Conservation (phyloP, 768 basidiomycete genomes). For the Crepidotus variabilis region DNA sequence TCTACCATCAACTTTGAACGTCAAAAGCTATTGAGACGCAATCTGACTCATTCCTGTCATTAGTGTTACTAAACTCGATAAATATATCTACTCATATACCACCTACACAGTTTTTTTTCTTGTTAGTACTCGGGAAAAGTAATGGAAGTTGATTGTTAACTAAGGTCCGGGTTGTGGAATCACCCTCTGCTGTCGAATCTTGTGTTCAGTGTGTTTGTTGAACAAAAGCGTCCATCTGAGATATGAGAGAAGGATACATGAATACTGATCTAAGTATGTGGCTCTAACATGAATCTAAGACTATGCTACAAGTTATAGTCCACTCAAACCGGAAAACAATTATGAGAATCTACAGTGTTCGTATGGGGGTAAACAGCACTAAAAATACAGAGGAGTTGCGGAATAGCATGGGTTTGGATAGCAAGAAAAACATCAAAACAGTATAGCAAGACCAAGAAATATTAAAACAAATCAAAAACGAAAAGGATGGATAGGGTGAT, state of each 20-base stretch:
- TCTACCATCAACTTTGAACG: no score
- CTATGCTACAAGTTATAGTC: neutral
- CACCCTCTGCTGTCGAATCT: neutral
- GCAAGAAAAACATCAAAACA: neutral
- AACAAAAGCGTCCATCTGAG: constrained; percentile 11
- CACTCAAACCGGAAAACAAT: neutral
- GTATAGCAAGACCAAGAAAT: neutral
- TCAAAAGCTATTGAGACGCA: no score
- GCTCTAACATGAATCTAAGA: neutral
- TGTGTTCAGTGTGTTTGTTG: constrained; percentile 23
- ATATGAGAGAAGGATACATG: no score
- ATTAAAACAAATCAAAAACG: neutral
- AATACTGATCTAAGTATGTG: no score
- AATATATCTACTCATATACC: neutral
- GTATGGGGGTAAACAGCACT: no score
- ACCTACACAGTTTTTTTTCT: neutral
- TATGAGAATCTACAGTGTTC: neutral
- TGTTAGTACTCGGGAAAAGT: neutral
- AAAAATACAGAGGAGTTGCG: no score
- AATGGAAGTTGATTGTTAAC: neutral
- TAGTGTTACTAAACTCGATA: neutral
- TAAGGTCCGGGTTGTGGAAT: neutral
- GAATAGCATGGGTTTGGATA: no score
- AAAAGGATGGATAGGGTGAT: neutral
- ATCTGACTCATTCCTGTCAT: neutral